Evolutionary conservation across 1,284 basidiomycete species (phyloP).

Genomic region (Tilletia indica): DNA sequence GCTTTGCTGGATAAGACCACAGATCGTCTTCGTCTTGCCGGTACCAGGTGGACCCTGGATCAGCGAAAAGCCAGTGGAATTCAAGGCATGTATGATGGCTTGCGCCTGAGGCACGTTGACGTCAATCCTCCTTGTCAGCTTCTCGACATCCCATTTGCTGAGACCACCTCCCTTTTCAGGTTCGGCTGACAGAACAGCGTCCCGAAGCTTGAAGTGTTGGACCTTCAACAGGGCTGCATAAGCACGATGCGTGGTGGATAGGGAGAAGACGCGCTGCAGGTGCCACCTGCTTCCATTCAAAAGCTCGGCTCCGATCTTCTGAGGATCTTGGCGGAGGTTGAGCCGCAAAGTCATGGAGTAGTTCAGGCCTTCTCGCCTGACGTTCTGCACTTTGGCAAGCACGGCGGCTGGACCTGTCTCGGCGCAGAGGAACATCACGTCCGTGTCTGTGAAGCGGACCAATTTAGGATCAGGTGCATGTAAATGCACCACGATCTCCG

Average conservation of each 20-base stretch:
- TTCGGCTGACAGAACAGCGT: slow-evolving; percentile 69
- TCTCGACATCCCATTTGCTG: slow-evolving; percentile 43
- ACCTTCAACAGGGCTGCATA: slow-evolving; percentile 81
- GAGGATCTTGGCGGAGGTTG: slow-evolving; percentile 57
- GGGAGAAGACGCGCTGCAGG: slow-evolving; percentile 78
- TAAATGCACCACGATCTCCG: slow-evolving; percentile 19
- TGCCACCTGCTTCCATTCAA: slow-evolving; percentile 70
- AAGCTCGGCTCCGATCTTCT: slow-evolving; percentile 52
- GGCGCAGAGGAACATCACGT: slow-evolving; percentile 68
- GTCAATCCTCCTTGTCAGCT: slow-evolving; percentile 65
- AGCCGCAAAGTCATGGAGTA: slow-evolving; percentile 58
- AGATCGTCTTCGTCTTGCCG: slow-evolving; percentile 97
- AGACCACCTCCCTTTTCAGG: slow-evolving; percentile 45
- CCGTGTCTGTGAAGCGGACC: slow-evolving; percentile 32
- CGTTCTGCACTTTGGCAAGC: slow-evolving; percentile 78
- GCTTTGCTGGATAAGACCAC: slow-evolving; percentile 84
- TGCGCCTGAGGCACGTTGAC: slow-evolving; percentile 93
- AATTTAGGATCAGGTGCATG: slow-evolving; percentile 22
- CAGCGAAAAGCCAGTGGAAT: slow-evolving; percentile 76
- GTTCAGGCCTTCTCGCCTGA: slow-evolving; percentile 61
- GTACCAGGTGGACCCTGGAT: slow-evolving; percentile 99
- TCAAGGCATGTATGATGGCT: slow-evolving; percentile 77
- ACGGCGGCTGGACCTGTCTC: slow-evolving; percentile 66
- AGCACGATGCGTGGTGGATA: slow-evolving; percentile 88
- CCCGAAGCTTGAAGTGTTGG: slow-evolving; percentile 75